phyloP scores from a whole-genome alignment of 805 yeast genomes.

The Candida namnaoensis region DNA sequence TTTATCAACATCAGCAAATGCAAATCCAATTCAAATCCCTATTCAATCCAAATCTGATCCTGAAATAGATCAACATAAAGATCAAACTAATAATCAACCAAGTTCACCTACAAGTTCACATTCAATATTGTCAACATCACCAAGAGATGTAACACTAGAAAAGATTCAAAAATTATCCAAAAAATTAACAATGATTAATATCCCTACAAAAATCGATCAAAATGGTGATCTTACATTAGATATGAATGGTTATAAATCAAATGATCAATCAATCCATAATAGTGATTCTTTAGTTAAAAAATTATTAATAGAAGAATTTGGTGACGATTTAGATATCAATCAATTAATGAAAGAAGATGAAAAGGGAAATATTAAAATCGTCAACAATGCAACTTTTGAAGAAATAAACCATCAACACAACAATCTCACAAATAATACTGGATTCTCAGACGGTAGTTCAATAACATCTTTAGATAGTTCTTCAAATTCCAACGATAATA shows the following conservation, averaged over 20 bases:
- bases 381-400: constrained; percentile 20
- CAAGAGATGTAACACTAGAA: constrained; percentile 38
- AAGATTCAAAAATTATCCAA: constrained; percentile 56
- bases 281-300: constrained; percentile 71
- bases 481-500: constrained; percentile 2
- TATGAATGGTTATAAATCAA: constrained; percentile 93
- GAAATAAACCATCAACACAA: background rate
- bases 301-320: constrained; percentile 70
- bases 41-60: background rate
- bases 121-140: constrained; percentile 8
- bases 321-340: constrained; percentile 36
- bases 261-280: constrained; percentile 63
- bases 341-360: constrained; percentile 46
- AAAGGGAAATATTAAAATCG: constrained; percentile 60
- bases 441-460: constrained; percentile 2
- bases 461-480: constrained; percentile 6
- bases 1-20: background rate
- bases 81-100: too few species aligned
- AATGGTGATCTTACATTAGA: constrained; percentile 88
- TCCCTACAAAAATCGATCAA: constrained; percentile 80
- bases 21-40: too few species aligned
- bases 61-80: too few species aligned
- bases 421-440: background rate
- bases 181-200: constrained; percentile 59
- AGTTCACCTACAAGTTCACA: constrained; percentile 3